Base-by-base conservation (phyloP, 73 alveolate genomes). In the Effrenium voratum region DNA sequence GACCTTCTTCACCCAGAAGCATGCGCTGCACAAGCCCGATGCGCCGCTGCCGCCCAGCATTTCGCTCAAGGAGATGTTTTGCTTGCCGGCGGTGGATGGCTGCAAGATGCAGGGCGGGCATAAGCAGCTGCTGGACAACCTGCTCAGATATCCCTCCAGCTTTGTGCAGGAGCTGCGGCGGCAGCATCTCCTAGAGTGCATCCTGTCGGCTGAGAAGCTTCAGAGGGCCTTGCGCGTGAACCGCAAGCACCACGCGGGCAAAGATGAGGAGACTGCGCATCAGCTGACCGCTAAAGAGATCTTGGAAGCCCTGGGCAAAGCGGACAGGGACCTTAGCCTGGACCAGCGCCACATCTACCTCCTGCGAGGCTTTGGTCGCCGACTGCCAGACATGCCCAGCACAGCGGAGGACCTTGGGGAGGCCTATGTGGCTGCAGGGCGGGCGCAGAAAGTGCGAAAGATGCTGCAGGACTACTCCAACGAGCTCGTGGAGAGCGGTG, bases 321-420 rank as follows among this genome's bases (percentile, higher is more conserved):
- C 97, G 3, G 97, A 90, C 38, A 43, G 97, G 97, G 97, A 90
- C 59, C 32, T 90, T 50, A 90, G 88, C 75, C 87, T 87, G 2
- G 97, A 66, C 45, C 97, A 90, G 66, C 97, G 97, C 38, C 97
- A 90, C 47, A 55, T 90, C 81, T 90, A 90, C 76, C 73, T 90
- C 19, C 57, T 90, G 43, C 49, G 97, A 32, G 97, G 97, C 66
- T 90, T 90, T 28, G 97, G 97, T 30, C 73, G 87, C 1, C 87
- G 97, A 28, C 75, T 90, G 63, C 97, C 97, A 40, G 97, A 90
- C 75, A 90, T 90, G 97, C 97, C 97, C 16, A 41, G 73, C 40
- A 90, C 57, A 44, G 76, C 68, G 50, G 97, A 82, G 47, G 92
- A 82, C 40, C 46, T 82, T 72, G 92, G 92, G 38, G n/a, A n/a